These are phyloP conservation scores for Candida krabiensis DNA, from an alignment of 805 yeast species.

Conservation along the genomic window DNA sequence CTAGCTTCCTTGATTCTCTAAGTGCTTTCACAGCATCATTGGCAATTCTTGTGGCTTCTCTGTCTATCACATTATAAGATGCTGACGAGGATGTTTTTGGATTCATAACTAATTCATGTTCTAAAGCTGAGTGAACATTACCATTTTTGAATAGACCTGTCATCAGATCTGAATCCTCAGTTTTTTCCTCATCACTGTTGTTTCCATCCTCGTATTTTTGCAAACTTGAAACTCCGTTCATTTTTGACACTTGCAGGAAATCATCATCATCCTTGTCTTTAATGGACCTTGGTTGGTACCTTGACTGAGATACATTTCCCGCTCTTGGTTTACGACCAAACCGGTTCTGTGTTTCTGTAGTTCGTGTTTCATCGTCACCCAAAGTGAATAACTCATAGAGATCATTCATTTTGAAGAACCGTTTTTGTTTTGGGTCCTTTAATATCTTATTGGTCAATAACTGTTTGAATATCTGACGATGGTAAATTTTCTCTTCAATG, in stretches of 20 bases:
- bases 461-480: slow-evolving; percentile 94
- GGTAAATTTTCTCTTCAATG: slow-evolving; percentile 95
- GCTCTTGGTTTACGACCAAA: slow-evolving; percentile 46
- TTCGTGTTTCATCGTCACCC: slow-evolving; percentile 68
- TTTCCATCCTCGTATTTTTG: slow-evolving; percentile 60
- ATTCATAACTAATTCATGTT: slow-evolving; percentile 76
- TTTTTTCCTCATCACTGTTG: slow-evolving; percentile 36
- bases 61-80: slow-evolving; percentile 54
- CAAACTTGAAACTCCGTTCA: slow-evolving; percentile 72
- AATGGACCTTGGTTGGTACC: slow-evolving; percentile 23
- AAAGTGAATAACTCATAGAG: slow-evolving; percentile 84
- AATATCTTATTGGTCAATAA: slow-evolving; percentile 88
- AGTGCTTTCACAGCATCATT: slow-evolving; percentile 62
- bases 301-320: slow-evolving; percentile 40
- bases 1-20: slow-evolving; percentile 55
- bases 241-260: slow-evolving; percentile 58
- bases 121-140: slow-evolving; percentile 70
- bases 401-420: slow-evolving; percentile 92
- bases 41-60: slow-evolving; percentile 62
- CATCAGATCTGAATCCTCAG: slow-evolving; percentile 66
- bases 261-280: slow-evolving; percentile 53
- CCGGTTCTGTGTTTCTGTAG: slow-evolving; percentile 67
- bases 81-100: slow-evolving; percentile 38
- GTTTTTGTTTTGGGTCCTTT: slow-evolving; percentile 90
- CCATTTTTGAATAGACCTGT: slow-evolving; percentile 64